These are phyloP conservation scores for Arabidopsis arenosa DNA, from an alignment of 345 rosid genomes.

Conservation along the genomic window DNA sequence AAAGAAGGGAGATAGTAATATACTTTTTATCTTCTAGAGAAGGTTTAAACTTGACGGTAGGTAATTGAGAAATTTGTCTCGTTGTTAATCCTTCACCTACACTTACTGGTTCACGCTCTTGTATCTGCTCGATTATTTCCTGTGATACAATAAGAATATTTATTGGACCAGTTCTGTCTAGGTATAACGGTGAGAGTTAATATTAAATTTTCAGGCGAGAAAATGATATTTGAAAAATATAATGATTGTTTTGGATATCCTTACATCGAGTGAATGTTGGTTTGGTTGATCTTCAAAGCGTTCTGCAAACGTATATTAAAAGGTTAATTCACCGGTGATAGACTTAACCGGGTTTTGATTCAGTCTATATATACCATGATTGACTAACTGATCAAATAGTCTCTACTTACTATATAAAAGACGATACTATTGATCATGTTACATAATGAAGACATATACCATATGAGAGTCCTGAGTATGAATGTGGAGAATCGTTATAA, in stretches of 20 bases:
- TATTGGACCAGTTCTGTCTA: neutral
- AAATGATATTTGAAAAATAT: neutral
- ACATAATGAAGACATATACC: neutral
- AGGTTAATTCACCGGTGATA: neutral
- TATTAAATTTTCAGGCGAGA: neutral
- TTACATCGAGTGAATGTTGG: constrained; percentile 13
- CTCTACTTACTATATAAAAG: neutral
- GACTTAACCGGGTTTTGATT: neutral
- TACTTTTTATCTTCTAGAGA: constrained; percentile 37
- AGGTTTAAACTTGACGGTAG: constrained; percentile 24
- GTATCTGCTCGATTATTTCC: neutral
- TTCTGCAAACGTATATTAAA: constrained; percentile 18
- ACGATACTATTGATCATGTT: neutral
- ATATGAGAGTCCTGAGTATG: constrained; percentile 5
- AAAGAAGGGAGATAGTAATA: neutral
- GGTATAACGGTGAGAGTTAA: no score
- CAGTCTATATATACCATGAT: neutral
- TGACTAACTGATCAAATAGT: neutral
- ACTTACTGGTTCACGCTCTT: neutral
- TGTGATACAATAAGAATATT: neutral
- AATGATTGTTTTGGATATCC: neutral
- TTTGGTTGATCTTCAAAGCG: neutral
- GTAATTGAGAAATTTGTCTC: constrained; percentile 17
- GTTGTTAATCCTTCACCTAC: constrained; percentile 20
- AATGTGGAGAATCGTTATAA: neutral